Evolutionary conservation across 805 yeast genomes (phyloP), one percentile per base, ranked within the genome.

Genomic region (Ogataea henricii): DNA sequence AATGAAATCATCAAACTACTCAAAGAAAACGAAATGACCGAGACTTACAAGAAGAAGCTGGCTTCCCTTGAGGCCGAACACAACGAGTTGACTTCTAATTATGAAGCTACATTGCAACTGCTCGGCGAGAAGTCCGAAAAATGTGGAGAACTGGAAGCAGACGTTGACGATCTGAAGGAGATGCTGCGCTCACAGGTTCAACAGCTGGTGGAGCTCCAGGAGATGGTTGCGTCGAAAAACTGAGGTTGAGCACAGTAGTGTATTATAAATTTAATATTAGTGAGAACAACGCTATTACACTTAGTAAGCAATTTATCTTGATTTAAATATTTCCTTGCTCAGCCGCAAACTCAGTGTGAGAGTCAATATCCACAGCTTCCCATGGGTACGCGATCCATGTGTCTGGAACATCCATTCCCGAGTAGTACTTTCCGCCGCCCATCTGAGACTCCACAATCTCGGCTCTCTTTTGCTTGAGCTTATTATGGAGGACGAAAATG

Each of bases 381-480:
- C 96, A 88, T 34, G 96, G 96, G 67, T 89, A 88, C 35, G 92
- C 90, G 58, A 88, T 81, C 96, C 96, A 88, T 59, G 71, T 72
- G 62, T 88, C 96, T 21, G 82, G 82, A 33, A 86, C 85, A 34
- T 87, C 83, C 57, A 79, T 74, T 34, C 92, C 96, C 43, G 89
- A 86, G 40, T 83, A 66, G 65, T 89, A 89, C 51, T 81, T 76
- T 45, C 85, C 85, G 26, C 77, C 75, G 32, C 76, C 72, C 74
- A 88, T 75, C 71, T 85, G 72, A 12, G 76, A 78, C 43, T 70
- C 68, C 36, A 89, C 87, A 44, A 89, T 72, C 41, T 83, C 79
- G 8, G 92, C 96, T 57, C 79, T 81, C 76, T 89, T 89, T 49
- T 83, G 82, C 75, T 89, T 89, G 53, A 81, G 77, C 72, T 89